Conservation (phyloP, 495 filamentous ascomycete genomes). For the Penicillium coffeae region DNA sequence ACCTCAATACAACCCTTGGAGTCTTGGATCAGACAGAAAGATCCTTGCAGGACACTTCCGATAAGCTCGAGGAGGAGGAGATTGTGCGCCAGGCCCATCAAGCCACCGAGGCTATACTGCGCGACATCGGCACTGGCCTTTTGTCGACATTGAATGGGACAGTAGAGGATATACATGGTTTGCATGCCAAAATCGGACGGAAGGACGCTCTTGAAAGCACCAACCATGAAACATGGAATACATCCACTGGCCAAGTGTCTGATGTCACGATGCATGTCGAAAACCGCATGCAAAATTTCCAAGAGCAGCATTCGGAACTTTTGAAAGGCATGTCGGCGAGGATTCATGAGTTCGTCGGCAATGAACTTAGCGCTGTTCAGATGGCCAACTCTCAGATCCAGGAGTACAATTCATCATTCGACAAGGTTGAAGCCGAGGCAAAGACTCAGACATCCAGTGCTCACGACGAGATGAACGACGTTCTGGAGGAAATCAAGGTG, state of each 20-base stretch:
- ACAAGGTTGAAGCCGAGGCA: conserved; percentile 61
- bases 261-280: conserved; percentile 75
- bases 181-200: conserved; percentile 79
- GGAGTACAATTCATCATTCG: conserved; percentile 60
- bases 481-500: conserved; percentile 87
- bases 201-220: conserved; percentile 74
- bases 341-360: conserved; percentile 68
- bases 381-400: conserved; percentile 64
- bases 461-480: conserved; percentile 82
- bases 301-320: conserved; percentile 62
- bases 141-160: conserved; percentile 70
- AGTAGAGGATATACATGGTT: conserved; percentile 70
- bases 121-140: conserved; percentile 65
- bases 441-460: conserved; percentile 63
- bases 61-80: conserved; percentile 75
- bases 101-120: conserved; percentile 73
- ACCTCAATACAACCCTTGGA: conserved; percentile 72
- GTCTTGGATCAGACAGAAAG: conserved; percentile 83
- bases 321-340: conserved; percentile 61
- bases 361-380: conserved; percentile 65
- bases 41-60: conserved; percentile 68
- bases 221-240: conserved; percentile 75
- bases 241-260: conserved; percentile 68
- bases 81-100: conserved; percentile 78
- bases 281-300: conserved; percentile 62